Percentiles rank a stretch among this genome's conserved stretches.
phyloP scores from a whole-genome alignment of 768 basidiomycete genomes.

The Amanita thiersii region DNA sequence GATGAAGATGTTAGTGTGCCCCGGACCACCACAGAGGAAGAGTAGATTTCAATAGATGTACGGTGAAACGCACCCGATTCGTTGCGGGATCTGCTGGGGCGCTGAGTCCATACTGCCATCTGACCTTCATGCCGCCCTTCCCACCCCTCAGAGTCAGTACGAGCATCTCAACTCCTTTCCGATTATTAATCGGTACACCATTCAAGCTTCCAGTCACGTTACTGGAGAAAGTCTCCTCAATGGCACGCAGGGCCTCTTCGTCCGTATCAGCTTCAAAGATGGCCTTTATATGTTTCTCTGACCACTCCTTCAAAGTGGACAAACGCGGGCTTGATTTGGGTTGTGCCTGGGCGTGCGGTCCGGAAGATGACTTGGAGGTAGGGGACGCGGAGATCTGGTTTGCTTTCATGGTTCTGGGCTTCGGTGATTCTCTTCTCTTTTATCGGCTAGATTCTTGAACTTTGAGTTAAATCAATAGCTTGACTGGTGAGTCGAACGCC shows the following conservation, averaged over 20 bases:
- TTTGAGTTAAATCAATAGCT: too few species aligned
- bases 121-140: conserved; percentile 32
- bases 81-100: conserved; percentile 28
- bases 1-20: background rate
- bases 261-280: conserved; percentile 45
- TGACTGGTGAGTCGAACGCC: too few species aligned
- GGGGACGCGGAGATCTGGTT: background rate
- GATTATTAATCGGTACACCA: conserved; percentile 30
- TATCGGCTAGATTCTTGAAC: too few species aligned
- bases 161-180: conserved; percentile 30
- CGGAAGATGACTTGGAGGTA: background rate
- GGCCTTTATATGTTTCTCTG: conserved; percentile 34
- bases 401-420: too few species aligned
- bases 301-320: conserved; percentile 39
- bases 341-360: background rate
- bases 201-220: conserved; percentile 33
- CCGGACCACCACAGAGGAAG: background rate
- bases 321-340: conserved; percentile 5
- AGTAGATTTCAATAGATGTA: background rate
- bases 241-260: conserved; percentile 30
- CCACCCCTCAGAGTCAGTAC: conserved; percentile 34
- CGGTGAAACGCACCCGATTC: conserved; percentile 31
- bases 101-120: conserved; percentile 41
- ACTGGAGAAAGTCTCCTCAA: conserved; percentile 37
- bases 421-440: too few species aligned